A percentile compares a stretch with the other conserved stretches of the same genome.
These are phyloP conservation scores for Hypocrella siamensis DNA, from an alignment of 2,329 filamentous ascomycete genomes.

Conservation along the genomic window DNA sequence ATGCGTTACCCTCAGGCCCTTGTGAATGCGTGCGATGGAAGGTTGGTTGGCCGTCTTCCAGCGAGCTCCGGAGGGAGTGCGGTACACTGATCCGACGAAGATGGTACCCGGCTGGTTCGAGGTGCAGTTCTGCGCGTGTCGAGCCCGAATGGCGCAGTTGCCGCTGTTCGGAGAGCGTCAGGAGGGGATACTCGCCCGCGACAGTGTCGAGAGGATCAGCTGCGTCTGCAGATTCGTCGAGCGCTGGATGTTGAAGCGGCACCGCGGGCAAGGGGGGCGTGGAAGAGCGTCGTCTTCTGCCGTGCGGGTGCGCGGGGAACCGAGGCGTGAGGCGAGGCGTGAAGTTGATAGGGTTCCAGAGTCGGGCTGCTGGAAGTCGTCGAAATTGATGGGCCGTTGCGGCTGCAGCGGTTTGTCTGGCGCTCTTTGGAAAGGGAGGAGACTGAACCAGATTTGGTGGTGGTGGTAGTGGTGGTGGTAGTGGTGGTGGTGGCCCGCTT, in stretches of 20 bases:
- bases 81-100: conserved; percentile 37
- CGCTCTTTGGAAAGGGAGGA: conserved; percentile 27
- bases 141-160: conserved; percentile 27
- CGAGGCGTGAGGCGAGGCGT: conserved; percentile 42
- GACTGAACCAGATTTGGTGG: no score
- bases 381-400: conserved; percentile 16
- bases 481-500: no score
- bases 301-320: conserved; percentile 12
- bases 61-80: conserved; percentile 34
- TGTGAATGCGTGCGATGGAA: conserved; percentile 12
- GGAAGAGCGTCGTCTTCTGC: conserved; percentile 30
- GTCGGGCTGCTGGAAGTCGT: conserved; percentile 30
- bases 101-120: conserved; percentile 28
- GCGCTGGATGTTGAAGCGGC: conserved; percentile 29
- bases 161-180: conserved; percentile 33
- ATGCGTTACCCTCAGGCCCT: background rate
- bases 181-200: conserved; percentile 32
- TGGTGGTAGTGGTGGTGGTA: no score
- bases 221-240: conserved; percentile 20
- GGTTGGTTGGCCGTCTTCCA: conserved; percentile 32
- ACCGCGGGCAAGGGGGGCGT: conserved; percentile 37
- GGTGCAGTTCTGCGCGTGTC: conserved; percentile 31
- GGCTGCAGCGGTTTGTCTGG: conserved; percentile 8
- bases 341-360: conserved; percentile 47
- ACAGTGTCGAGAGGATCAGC: conserved; percentile 21